Conservation (phyloP, 2,329 filamentous ascomycete genomes). For the Didymella exigua region DNA sequence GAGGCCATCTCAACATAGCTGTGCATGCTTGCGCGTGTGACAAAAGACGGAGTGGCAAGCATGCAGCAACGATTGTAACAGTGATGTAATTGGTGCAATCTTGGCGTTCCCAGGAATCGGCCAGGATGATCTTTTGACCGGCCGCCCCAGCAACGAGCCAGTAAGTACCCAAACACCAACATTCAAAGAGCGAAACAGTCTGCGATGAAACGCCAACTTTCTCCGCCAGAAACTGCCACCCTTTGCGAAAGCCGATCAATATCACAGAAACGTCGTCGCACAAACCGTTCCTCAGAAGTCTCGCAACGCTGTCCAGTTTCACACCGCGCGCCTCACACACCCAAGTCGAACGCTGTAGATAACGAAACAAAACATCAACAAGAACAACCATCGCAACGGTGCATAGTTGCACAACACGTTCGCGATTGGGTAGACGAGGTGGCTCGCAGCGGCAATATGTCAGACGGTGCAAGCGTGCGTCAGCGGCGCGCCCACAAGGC, state of each 20-base stretch:
- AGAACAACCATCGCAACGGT: neutral
- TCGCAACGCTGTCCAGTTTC: neutral
- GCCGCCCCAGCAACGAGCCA: neutral
- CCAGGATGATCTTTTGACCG: neutral
- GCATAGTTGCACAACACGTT: neutral
- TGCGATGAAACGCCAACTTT: constrained; percentile 7
- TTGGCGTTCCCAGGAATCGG: neutral
- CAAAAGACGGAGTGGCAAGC: neutral
- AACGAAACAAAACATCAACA: neutral
- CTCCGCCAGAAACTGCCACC: neutral
- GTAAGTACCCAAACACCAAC: neutral
- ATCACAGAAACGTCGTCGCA: neutral
- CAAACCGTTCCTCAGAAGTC: neutral
- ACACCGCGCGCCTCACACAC: neutral
- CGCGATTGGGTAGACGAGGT: neutral
- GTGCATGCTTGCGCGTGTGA: neutral
- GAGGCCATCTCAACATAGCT: neutral
- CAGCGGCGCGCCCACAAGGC: constrained; percentile 4
- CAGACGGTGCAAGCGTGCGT: neutral
- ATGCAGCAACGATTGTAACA: neutral
- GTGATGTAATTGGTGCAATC: neutral
- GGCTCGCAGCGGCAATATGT: neutral
- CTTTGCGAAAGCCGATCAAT: neutral
- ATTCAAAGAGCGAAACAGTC: neutral
- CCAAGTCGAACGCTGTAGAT: neutral